Conservation (phyloP, 2,329 filamentous ascomycete genomes). For the Metarhizium brunneum region DNA sequence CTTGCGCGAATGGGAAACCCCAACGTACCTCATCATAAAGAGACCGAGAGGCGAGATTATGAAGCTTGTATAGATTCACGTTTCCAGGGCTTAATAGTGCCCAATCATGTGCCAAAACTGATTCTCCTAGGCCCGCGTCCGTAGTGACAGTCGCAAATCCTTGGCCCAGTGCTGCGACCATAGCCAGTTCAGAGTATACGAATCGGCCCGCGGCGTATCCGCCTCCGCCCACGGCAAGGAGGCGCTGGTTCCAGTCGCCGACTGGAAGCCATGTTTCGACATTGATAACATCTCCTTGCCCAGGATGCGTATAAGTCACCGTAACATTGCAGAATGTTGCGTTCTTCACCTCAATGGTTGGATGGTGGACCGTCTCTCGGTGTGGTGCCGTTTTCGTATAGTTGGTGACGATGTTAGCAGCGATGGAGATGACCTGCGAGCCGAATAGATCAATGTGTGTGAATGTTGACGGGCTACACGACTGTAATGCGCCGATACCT, state of each 20-base stretch:
- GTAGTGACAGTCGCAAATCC: background rate
- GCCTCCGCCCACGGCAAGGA: slow-evolving; percentile 20
- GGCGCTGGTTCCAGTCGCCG: slow-evolving; percentile 18
- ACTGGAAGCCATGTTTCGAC: slow-evolving; percentile 15
- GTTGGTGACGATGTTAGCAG: too few relatives aligned
- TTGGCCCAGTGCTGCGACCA: background rate
- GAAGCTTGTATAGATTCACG: slow-evolving; percentile 14
- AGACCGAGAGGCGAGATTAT: slow-evolving; percentile 27
- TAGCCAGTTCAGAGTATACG: background rate
- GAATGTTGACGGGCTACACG: too few relatives aligned
- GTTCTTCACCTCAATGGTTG: background rate
- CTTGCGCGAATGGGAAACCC: too few relatives aligned
- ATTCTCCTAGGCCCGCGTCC: background rate
- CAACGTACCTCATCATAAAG: slow-evolving; percentile 22
- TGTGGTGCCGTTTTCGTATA: too few relatives aligned
- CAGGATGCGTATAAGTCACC: slow-evolving; percentile 23
- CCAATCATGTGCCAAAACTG: slow-evolving; percentile 6
- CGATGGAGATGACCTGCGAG: too few relatives aligned
- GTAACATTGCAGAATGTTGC: slow-evolving; percentile 27
- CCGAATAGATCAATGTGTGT: too few relatives aligned
- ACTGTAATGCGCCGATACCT: too few relatives aligned
- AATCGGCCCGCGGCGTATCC: slow-evolving; percentile 16
- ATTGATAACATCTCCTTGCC: slow-evolving; percentile 11
- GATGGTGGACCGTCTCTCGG: slow-evolving; percentile 11
- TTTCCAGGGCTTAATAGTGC: slow-evolving; percentile 9